These are phyloP conservation scores for Protomyces gravidus DNA, from an alignment of 1,139 yeast species.

Conservation along the genomic window DNA sequence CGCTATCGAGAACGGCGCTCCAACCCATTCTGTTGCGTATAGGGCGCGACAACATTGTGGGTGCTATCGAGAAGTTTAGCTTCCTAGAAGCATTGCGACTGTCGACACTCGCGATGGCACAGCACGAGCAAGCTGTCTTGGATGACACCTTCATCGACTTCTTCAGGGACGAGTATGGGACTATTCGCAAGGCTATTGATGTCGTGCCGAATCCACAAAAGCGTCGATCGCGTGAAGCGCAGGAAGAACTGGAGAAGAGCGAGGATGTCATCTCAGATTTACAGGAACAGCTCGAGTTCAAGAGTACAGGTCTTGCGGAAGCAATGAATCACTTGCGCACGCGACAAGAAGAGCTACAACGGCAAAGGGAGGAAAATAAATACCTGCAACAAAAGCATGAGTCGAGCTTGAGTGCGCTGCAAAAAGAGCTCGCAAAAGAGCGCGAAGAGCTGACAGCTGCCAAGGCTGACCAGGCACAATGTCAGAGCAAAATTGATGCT, in stretches of 20 bases:
- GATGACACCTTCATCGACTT: slow-evolving; percentile 50
- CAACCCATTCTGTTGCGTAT: slow-evolving; percentile 60
- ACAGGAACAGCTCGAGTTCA: slow-evolving; percentile 35
- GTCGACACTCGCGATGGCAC: slow-evolving; percentile 51
- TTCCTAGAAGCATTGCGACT: slow-evolving; percentile 39
- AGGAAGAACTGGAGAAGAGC: slow-evolving; percentile 36
- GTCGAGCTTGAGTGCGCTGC: slow-evolving; percentile 30
- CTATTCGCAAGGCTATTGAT: slow-evolving; percentile 67
- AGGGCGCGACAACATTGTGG: slow-evolving; percentile 74
- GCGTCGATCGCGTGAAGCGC: slow-evolving; percentile 48
- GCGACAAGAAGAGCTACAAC: slow-evolving; percentile 34
- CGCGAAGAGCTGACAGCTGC: slow-evolving; percentile 31
- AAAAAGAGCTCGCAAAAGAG: slow-evolving; percentile 31
- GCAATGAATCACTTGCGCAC: slow-evolving; percentile 34
- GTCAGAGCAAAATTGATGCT: slow-evolving; percentile 13
- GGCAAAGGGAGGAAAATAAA: slow-evolving; percentile 32
- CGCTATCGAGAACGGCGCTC: slow-evolving; percentile 47
- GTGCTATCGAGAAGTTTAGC: slow-evolving; percentile 68
- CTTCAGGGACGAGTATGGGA: slow-evolving; percentile 62
- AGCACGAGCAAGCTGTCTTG: slow-evolving; percentile 71
- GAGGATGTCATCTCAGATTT: slow-evolving; percentile 41
- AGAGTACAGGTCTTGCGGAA: slow-evolving; percentile 33
- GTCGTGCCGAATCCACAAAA: slow-evolving; percentile 76
- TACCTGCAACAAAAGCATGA: slow-evolving; percentile 31
- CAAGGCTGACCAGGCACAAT: slow-evolving; percentile 9